These are phyloP conservation scores for Pichia occidentalis DNA, from an alignment of 805 yeast genomes.

Conservation along the genomic window DNA sequence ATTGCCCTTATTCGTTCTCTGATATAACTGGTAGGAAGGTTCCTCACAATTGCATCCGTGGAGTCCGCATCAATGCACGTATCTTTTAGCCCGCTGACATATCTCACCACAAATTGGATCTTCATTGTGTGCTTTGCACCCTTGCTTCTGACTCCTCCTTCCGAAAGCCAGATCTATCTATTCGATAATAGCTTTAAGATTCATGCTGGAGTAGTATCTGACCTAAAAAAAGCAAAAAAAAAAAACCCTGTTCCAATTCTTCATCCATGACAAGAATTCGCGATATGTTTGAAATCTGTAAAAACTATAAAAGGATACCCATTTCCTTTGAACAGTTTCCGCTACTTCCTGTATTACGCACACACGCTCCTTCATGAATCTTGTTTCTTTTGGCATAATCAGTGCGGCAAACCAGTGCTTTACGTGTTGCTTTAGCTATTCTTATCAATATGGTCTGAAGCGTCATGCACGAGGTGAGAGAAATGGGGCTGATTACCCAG, in stretches of 20 bases:
- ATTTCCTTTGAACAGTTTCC: no score
- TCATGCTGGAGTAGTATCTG: no score
- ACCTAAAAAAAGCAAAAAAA: background rate
- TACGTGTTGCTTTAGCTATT: conserved; percentile 59
- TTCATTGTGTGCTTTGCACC: background rate
- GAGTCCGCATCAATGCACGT: conserved; percentile 30
- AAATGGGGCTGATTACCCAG: conserved; percentile 30
- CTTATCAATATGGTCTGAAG: conserved; percentile 32
- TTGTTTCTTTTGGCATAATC: conserved; percentile 26
- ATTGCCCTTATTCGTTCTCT: conserved; percentile 37
- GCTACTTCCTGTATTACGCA: no score
- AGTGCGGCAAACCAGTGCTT: conserved; percentile 76
- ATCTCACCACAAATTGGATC: conserved; percentile 32
- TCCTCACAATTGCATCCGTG: conserved; percentile 16
- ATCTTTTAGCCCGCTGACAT: conserved; percentile 41
- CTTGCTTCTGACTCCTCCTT: background rate
- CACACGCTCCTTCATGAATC: no score
- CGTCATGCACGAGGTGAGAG: conserved; percentile 73
- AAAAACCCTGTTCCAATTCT: background rate
- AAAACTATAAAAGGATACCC: no score
- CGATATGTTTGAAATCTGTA: no score
- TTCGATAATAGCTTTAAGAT: no score
- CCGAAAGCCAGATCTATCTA: no score
- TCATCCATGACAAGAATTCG: background rate
- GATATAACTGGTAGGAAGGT: conserved; percentile 34